Base-by-base conservation (phyloP, 495 filamentous ascomycete species). In the Articulospora tetracladia region DNA sequence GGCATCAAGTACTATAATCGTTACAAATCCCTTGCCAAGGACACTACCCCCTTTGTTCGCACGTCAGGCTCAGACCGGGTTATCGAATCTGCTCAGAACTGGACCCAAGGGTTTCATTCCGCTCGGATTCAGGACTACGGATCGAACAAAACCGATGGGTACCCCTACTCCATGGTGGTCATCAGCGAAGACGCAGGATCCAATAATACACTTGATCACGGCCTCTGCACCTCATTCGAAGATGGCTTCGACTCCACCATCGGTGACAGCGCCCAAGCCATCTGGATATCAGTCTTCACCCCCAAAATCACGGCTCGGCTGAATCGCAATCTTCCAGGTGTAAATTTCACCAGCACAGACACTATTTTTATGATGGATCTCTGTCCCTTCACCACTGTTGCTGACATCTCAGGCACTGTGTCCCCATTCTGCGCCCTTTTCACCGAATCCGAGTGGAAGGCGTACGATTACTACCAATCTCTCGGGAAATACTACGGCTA, bases 401-500 rank as follows among this genome's bases (percentile, higher is more conserved):
- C 88, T 10, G 68, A 72, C 15, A 60, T 32, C 65, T 73, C 26
- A 30, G 75, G 61, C 60, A 73, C 19, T 7, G 41, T 66, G 13
- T 90, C 88, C 0, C 73, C 72, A 0, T 93, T 95, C 74, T 96
- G 92, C 66, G 55, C 61, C 13, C 76, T 95, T 25, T 95, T 95
- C 75, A 86, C 77, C 0, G 59, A 73, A 25, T 62, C 73, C 1
- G 90, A 96, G 70, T 96, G 88, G 88, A 62, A 72, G 1, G 66
- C 81, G 23, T 96, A 93, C 72, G 83, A 90, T 69, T 93, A 93
- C 72, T 85, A 83, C 71, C 83, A 90, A 65, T 79, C 83, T 0
- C 72, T 96, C 1, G 82, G 79, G 20, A 95, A 95, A 64, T 95
- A 86, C 77, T 96, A 94, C 69, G 85, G 86, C 34, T 91, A 81